These are phyloP conservation scores for Starmerella lactis-condensi DNA, from an alignment of 805 yeast genomes.

Conservation along the genomic window DNA sequence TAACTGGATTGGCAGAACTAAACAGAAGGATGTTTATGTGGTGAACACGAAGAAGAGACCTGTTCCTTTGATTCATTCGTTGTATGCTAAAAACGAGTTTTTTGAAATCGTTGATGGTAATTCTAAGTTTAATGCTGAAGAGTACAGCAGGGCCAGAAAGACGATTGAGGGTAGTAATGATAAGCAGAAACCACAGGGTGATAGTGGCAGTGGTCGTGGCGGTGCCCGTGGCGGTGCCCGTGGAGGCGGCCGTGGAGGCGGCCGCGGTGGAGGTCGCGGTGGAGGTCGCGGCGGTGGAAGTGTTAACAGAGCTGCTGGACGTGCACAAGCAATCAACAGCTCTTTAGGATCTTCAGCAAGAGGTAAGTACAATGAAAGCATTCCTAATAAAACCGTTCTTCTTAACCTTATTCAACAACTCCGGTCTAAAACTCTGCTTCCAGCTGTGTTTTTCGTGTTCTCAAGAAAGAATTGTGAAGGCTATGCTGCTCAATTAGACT, in stretches of 20 bases:
- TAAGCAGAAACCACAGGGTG: not conserved
- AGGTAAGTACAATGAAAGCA: slow-evolving; percentile 34
- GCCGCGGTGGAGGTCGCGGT: slow-evolving; percentile 27
- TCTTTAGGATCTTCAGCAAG: too few species aligned
- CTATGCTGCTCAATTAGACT: slow-evolving; percentile 59
- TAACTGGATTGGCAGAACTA: slow-evolving; percentile 95
- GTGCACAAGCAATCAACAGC: too few species aligned
- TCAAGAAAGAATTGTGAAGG: slow-evolving; percentile 88
- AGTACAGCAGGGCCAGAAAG: slow-evolving; percentile 26
- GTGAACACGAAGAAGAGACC: slow-evolving; percentile 95
- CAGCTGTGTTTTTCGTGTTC: slow-evolving; percentile 85
- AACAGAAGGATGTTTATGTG: slow-evolving; percentile 86
- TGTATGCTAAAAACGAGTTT: slow-evolving; percentile 64
- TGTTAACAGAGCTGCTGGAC: too few species aligned
- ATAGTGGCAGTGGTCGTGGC: slow-evolving; percentile 21
- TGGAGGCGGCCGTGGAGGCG: slow-evolving; percentile 19
- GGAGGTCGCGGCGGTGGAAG: slow-evolving; percentile 25
- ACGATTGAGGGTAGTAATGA: not conserved
- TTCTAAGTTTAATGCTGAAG: slow-evolving; percentile 46
- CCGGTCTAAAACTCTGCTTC: slow-evolving; percentile 51
- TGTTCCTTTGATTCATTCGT: slow-evolving; percentile 71
- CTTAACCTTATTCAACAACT: slow-evolving; percentile 50
- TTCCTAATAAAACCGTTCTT: slow-evolving; percentile 71
- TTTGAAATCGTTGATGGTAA: slow-evolving; percentile 58
- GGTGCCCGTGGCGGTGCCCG: slow-evolving; percentile 21